Base-by-base conservation (phyloP, 225 moss, liverwort and hornwort genomes). In the Polytrichum formosum region DNA sequence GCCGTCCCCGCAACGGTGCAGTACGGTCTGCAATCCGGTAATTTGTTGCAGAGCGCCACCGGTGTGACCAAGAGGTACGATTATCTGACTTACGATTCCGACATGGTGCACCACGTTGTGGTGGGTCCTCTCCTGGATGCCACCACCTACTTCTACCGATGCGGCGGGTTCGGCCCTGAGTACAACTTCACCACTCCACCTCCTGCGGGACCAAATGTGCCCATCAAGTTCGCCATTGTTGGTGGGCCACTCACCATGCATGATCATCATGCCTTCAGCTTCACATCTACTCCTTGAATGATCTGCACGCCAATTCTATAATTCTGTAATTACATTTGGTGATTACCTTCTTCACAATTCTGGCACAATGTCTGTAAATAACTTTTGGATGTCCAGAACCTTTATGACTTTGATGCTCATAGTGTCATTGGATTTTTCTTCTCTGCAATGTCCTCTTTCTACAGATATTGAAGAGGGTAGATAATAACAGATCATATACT, bases 121-220 rank as follows among this genome's bases (percentile, higher is more conserved):
- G 75, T 96, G 46, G 96, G 96, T 27, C 96, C 96, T 9, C 82
- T 96, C 21, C 70, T 78, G 28, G 79, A 88, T 68, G 80, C 79
- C 73, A 92, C 90, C 25, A 86, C 81, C 55, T 96, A 96, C 74
- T 96, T 85, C 79, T 96, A 96, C 66, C 82, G 74, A 37, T 84
- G 90, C 67, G 96, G 96, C 71, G 82, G 81, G 65, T 79, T 79
- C 13, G 82, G 79, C 17, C 69, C 80, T 5, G 89, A 83, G 62
- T 96, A 69, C 76, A 90, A 81, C 70, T 90, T 96, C 73, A 93
- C 84, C 71, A 96, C 91, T 20, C 93, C 96, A 62, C 96, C 93
- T 73, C 75, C 58, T 23, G 26, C 80, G 17, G 95, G 91, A 63
- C 82, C 90, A n/a, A 78, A 85, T 29, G 93, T 89, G 61, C 92